These are phyloP conservation scores for Magnusiomyces paraingens DNA, from an alignment of 1,139 yeast genomes.

Conservation along the genomic window DNA sequence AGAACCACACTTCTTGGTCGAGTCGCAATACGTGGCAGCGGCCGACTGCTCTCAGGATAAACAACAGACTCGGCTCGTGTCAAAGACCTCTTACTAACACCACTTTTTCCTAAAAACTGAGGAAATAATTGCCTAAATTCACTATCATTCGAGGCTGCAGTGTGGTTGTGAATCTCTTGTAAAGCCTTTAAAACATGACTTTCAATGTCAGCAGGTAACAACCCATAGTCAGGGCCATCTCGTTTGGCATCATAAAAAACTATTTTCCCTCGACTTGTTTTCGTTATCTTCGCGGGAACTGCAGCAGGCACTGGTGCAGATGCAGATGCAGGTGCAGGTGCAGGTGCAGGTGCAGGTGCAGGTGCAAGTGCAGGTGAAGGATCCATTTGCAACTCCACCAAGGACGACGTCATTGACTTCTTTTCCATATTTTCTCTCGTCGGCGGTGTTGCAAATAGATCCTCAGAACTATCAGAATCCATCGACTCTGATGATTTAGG, in stretches of 20 bases:
- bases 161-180: not conserved
- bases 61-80: not conserved
- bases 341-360: not conserved
- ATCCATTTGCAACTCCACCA: too few relatives aligned
- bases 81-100: not conserved
- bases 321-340: not conserved
- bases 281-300: not conserved
- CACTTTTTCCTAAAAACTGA: not conserved
- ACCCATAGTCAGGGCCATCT: constrained; percentile 3
- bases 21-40: not conserved
- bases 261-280: not conserved
- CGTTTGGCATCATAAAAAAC: not conserved
- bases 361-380: not conserved
- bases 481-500: not conserved
- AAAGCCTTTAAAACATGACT: not conserved
- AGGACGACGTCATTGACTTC: too few relatives aligned
- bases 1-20: not conserved
- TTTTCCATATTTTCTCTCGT: too few relatives aligned
- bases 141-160: not conserved
- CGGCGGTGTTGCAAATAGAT: not conserved
- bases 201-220: not conserved
- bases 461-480: not conserved
- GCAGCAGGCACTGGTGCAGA: too few relatives aligned
- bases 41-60: not conserved
- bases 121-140: not conserved